Conservation (phyloP, 2,329 filamentous ascomycete genomes). For the Hymenoscyphus fructigenus region DNA sequence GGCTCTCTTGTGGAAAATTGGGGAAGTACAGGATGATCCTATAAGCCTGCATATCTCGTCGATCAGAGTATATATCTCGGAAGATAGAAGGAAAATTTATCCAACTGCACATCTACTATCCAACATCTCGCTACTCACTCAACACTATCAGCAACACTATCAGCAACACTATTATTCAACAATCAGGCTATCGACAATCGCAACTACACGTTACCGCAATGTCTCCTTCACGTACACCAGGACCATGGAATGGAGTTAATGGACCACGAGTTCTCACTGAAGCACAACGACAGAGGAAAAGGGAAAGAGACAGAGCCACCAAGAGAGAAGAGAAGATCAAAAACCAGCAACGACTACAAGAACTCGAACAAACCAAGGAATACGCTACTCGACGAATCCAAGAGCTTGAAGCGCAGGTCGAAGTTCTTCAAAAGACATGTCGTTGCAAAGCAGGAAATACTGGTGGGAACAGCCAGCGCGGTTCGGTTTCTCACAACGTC, state of each 20-base stretch:
- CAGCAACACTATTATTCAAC: not conserved
- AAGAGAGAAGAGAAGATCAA: slow-evolving; percentile 18
- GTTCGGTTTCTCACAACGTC: not conserved
- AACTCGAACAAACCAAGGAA: slow-evolving; percentile 14
- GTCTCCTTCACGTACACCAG: slow-evolving; percentile 9
- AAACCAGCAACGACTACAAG: slow-evolving; percentile 13
- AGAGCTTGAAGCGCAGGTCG: slow-evolving; percentile 16
- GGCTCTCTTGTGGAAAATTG: slow-evolving; percentile 1
- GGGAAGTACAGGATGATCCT: slow-evolving; percentile 4
- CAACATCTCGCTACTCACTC: not conserved
- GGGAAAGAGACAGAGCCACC: slow-evolving; percentile 16
- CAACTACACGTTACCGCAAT: not conserved
- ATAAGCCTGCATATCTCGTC: not conserved
- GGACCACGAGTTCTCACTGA: slow-evolving; percentile 20
- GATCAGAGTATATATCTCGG: not conserved
- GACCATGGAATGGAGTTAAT: slow-evolving; percentile 16
- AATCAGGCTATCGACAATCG: not conserved
- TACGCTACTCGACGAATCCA: slow-evolving; percentile 12
- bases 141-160: not conserved
- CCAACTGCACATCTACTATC: not conserved
- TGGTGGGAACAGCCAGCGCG: not conserved
- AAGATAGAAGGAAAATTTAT: not conserved
- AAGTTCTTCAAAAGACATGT: slow-evolving; percentile 10
- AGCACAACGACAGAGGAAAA: slow-evolving; percentile 17
- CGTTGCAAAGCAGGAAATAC: not conserved